These are phyloP conservation scores for Pythium aquatile DNA, from an alignment of 352 stramenopile genomes.

Conservation along the genomic window DNA sequence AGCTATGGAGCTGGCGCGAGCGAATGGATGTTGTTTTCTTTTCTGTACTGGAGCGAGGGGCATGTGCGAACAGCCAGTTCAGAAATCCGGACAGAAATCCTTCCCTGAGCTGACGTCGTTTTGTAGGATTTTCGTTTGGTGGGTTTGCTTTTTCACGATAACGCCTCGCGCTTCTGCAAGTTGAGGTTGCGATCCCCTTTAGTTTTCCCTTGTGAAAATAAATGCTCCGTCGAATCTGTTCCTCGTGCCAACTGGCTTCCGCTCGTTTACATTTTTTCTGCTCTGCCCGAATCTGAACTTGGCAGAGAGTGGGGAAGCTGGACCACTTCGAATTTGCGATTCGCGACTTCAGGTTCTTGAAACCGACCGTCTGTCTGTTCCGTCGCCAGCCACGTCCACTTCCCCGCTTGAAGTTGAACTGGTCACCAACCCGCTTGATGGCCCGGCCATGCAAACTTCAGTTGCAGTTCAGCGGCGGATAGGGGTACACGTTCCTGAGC, in stretches of 20 bases:
- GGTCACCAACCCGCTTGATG: slow-evolving; percentile 4
- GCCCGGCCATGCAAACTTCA: slow-evolving; percentile 27
- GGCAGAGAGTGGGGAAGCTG: not conserved
- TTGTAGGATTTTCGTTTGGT: not conserved
- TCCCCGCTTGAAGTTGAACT: slow-evolving; percentile 26
- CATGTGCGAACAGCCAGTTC: not conserved
- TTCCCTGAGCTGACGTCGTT: not conserved
- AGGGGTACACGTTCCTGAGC: slow-evolving; percentile 7
- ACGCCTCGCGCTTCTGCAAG: not conserved
- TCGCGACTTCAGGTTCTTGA: not conserved
- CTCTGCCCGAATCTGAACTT: slow-evolving; percentile 19
- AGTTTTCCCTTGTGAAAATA: not conserved
- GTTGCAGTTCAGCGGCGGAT: slow-evolving; percentile 28
- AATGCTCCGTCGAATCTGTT: not conserved
- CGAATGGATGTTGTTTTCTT: no score
- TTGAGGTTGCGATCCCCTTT: not conserved
- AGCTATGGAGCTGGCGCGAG: no score
- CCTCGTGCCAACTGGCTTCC: slow-evolving; percentile 4
- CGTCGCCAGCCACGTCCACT: slow-evolving; percentile 1
- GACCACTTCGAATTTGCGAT: slow-evolving; percentile 6
- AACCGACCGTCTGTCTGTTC: slow-evolving; percentile 5
- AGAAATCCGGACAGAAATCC: not conserved
- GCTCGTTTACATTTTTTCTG: slow-evolving; percentile 25
- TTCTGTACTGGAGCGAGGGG: no score
- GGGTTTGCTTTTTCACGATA: not conserved